Conservation (phyloP, 2,329 filamentous ascomycete species). For the Paecilomyces sp. region DNA sequence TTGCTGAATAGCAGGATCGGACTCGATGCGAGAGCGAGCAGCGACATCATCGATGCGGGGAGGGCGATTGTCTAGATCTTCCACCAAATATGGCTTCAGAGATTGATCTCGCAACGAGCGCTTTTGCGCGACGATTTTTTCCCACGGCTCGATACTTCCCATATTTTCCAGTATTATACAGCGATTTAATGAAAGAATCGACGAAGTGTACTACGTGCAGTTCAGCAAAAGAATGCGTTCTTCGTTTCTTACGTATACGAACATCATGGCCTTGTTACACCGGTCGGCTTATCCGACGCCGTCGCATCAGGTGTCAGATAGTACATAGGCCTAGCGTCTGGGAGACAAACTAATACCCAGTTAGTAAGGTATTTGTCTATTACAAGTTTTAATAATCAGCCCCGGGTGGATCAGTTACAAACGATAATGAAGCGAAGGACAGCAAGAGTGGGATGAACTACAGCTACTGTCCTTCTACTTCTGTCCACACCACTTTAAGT, state of each 20-base stretch:
- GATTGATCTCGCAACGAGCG: conserved; percentile 15
- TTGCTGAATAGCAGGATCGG: conserved; percentile 14
- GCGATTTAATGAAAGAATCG: not conserved
- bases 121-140: conserved; percentile 23
- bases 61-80: conserved; percentile 16
- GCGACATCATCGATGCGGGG: conserved; percentile 16
- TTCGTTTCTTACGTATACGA: not conserved
- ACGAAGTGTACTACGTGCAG: not conserved
- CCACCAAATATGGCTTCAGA: conserved; percentile 20
- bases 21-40: conserved; percentile 14
- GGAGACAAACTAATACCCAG: no score
- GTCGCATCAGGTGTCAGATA: not conserved
- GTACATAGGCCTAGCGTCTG: no score
- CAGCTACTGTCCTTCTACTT: not conserved
- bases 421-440: not conserved
- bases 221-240: not conserved
- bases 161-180: not conserved
- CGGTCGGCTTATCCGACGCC: not conserved
- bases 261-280: not conserved
- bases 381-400: not conserved
- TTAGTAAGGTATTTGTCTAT: not conserved
- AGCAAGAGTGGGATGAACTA: conserved; percentile 2
- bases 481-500: not conserved
- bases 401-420: not conserved
- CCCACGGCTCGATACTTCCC: conserved; percentile 16